These are phyloP conservation scores for Lachancea kluyveri DNA, from an alignment of 805 yeast species.

Conservation along the genomic window DNA sequence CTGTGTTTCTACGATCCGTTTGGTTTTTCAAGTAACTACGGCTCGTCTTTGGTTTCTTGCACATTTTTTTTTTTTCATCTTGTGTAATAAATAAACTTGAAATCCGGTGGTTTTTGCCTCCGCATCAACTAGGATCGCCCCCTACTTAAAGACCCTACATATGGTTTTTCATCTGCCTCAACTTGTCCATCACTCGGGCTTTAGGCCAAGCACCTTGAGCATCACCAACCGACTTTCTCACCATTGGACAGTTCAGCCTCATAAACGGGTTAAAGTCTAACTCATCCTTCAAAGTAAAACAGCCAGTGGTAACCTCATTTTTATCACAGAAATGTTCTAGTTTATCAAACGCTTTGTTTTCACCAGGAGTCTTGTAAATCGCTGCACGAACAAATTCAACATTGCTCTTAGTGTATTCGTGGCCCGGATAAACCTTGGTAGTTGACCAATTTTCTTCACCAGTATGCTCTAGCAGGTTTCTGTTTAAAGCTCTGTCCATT, in stretches of 20 bases:
- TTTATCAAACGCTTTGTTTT: slow-evolving; percentile 41
- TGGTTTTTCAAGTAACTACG: too few relatives aligned
- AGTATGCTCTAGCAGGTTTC: slow-evolving; percentile 57
- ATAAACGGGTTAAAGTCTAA: slow-evolving; percentile 81
- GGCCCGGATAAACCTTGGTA: slow-evolving; percentile 86
- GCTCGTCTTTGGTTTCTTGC: too few relatives aligned
- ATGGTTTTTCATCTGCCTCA: slow-evolving; percentile 73
- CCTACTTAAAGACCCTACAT: too few relatives aligned
- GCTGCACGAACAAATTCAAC: slow-evolving; percentile 70
- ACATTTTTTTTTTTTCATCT: too few relatives aligned
- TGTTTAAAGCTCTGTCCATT: slow-evolving; percentile 68
- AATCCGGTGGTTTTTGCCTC: too few relatives aligned
- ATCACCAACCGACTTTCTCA: slow-evolving; percentile 53
- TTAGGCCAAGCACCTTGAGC: slow-evolving; percentile 30
- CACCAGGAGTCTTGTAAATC: slow-evolving; percentile 36
- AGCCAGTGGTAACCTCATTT: slow-evolving; percentile 78
- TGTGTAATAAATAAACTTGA: too few relatives aligned
- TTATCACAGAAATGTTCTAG: slow-evolving; percentile 45
- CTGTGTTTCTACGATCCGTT: too few relatives aligned
- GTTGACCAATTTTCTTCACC: slow-evolving; percentile 23
- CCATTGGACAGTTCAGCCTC: slow-evolving; percentile 61
- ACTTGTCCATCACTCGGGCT: slow-evolving; percentile 58
- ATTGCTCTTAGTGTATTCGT: slow-evolving; percentile 86
- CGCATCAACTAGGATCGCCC: too few relatives aligned
- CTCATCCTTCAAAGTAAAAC: slow-evolving; percentile 81